These are phyloP conservation scores for Boletus subcaerulescens DNA, from an alignment of 768 basidiomycete genomes.

Conservation along the genomic window DNA sequence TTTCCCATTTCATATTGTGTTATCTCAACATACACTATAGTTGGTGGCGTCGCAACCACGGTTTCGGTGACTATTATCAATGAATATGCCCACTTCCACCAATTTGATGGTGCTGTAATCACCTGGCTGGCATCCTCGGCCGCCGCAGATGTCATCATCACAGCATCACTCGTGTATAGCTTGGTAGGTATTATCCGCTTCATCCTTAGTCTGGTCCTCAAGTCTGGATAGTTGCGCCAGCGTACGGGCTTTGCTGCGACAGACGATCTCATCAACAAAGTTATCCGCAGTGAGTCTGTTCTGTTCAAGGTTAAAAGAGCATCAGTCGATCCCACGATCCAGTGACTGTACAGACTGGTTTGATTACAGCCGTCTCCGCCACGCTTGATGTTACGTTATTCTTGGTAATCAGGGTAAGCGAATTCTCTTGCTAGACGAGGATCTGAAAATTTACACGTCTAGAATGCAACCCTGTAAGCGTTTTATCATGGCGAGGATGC, in stretches of 20 bases:
- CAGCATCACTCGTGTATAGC: constrained; percentile 40
- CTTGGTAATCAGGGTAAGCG: constrained; percentile 16
- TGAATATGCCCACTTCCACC: constrained; percentile 34
- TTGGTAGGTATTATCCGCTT: constrained; percentile 29
- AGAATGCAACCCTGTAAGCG: constrained; percentile 12
- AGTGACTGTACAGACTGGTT: constrained; percentile 34
- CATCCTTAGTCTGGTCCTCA: neutral
- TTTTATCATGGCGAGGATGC: neutral
- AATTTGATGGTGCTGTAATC: constrained; percentile 36
- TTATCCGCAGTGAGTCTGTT: constrained; percentile 37
- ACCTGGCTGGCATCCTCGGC: constrained; percentile 44
- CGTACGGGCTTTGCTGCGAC: constrained; percentile 43
- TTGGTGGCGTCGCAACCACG: constrained; percentile 36
- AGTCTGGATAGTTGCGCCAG: constrained; percentile 32
- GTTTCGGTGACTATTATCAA: constrained; percentile 34
- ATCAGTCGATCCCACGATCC: neutral
- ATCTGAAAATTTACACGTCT: neutral
- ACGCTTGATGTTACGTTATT: constrained; percentile 24
- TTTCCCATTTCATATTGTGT: neutral
- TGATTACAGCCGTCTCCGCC: constrained; percentile 13
- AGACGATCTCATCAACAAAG: constrained; percentile 37
- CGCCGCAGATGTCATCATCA: constrained; percentile 43
- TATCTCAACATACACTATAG: constrained; percentile 13
- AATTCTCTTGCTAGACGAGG: neutral
- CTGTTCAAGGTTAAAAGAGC: neutral